Evolutionary conservation across 1,139 yeast species (phyloP).

Genomic region (Yamadazyma conglobata): DNA sequence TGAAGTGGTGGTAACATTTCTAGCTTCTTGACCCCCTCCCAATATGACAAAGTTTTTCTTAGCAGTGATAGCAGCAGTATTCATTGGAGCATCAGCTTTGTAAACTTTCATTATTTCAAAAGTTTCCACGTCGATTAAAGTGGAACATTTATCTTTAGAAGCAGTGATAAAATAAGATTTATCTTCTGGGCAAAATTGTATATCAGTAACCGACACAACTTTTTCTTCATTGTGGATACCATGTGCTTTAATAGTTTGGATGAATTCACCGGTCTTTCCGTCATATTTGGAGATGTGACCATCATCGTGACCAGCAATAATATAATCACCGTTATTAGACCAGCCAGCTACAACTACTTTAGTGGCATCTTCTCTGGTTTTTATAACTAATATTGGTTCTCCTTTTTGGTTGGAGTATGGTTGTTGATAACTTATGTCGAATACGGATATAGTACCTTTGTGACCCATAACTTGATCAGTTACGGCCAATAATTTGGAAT

Average conservation of each 20-base stretch:
- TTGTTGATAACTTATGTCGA: slow-evolving; percentile 47
- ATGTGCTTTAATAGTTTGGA: slow-evolving; percentile 62
- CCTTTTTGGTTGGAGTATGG: slow-evolving; percentile 37
- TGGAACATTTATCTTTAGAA: slow-evolving; percentile 89
- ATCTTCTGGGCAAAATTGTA: slow-evolving; percentile 83
- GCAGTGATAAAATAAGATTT: slow-evolving; percentile 86
- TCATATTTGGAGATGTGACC: slow-evolving; percentile 83
- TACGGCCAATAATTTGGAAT: slow-evolving; percentile 65
- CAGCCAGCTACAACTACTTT: slow-evolving; percentile 87
- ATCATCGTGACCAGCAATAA: slow-evolving; percentile 85
- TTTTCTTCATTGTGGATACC: slow-evolving; percentile 58
- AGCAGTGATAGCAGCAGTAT: slow-evolving; percentile 93
- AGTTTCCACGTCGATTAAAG: slow-evolving; percentile 73
- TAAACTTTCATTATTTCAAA: slow-evolving; percentile 71
- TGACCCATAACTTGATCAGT: slow-evolving; percentile 94
- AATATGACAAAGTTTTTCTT: slow-evolving; percentile 85
- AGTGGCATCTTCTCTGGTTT: slow-evolving; percentile 57
- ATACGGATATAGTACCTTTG: slow-evolving; percentile 72
- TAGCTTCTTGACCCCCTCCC: slow-evolving; percentile 99
- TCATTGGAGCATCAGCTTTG: slow-evolving; percentile 90
- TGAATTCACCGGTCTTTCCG: slow-evolving; percentile 67
- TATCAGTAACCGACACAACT: slow-evolving; percentile 61
- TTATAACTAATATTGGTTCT: slow-evolving; percentile 61
- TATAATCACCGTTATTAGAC: slow-evolving; percentile 70
- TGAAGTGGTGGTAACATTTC: slow-evolving; percentile 94